Evolutionary conservation across 2,329 filamentous ascomycete species (phyloP).

Genomic region (Fusarium sp.): DNA sequence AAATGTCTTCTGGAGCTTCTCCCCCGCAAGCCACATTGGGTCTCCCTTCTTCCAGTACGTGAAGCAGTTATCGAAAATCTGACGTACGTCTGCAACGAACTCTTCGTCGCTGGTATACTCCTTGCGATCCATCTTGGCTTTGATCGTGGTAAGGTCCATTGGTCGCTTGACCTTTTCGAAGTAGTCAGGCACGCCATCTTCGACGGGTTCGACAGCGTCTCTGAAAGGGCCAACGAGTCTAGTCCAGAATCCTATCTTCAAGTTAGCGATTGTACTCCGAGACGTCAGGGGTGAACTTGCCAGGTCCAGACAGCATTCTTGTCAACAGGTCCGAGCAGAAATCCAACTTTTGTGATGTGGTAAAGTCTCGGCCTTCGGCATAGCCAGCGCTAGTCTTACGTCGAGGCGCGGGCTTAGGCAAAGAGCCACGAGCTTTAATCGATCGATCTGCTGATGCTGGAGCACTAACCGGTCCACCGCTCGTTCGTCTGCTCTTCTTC

Average conservation of each 20-base stretch:
- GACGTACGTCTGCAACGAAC: conserved; percentile 66
- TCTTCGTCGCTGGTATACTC: conserved; percentile 63
- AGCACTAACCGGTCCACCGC: conserved; percentile 27
- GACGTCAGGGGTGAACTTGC: conserved; percentile 46
- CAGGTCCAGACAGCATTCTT: conserved; percentile 70
- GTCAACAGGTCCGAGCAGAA: conserved; percentile 67
- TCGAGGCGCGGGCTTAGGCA: conserved; percentile 48
- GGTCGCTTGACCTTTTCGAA: conserved; percentile 67
- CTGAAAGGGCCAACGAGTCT: conserved; percentile 71
- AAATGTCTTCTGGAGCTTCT: conserved; percentile 66
- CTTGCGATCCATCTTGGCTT: conserved; percentile 64
- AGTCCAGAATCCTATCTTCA: conserved; percentile 68
- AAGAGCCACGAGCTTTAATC: conserved; percentile 44
- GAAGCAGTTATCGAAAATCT: conserved; percentile 72
- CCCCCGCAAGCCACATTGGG: conserved; percentile 63
- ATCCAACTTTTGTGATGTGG: conserved; percentile 58
- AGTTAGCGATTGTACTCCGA: background rate
- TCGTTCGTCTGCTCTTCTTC: conserved; percentile 56
- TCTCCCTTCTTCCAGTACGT: conserved; percentile 68
- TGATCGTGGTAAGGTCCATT: conserved; percentile 70
- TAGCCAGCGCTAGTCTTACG: conserved; percentile 47
- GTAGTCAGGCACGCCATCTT: conserved; percentile 70
- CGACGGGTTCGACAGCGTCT: conserved; percentile 65
- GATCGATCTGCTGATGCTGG: conserved; percentile 33
- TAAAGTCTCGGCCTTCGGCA: conserved; percentile 47